These are phyloP conservation scores for Paracoccidioides brasiliensis DNA, from an alignment of 2,329 filamentous ascomycete species.

Conservation along the genomic window DNA sequence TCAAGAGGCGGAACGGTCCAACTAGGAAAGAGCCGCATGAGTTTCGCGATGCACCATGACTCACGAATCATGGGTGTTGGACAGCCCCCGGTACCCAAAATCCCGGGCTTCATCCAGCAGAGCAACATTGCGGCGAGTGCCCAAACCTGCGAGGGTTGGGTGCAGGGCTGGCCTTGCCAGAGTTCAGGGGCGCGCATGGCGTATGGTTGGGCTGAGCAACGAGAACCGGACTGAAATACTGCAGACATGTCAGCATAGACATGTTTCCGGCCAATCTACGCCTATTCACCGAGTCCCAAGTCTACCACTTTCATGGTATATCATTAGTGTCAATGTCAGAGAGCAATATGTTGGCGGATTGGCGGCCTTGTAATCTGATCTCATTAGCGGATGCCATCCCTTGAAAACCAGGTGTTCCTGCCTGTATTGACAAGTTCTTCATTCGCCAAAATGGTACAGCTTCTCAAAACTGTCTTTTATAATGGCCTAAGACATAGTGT, in stretches of 20 bases:
- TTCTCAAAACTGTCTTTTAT: constrained; percentile 4
- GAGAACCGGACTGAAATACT: constrained; percentile 3
- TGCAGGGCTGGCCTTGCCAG: constrained; percentile 5
- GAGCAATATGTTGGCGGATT: constrained; percentile 7
- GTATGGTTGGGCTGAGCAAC: constrained; percentile 5
- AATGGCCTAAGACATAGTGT: constrained; percentile 2
- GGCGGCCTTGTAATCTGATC: constrained; percentile 6
- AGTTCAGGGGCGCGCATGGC: constrained; percentile 8
- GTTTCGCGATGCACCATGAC: constrained; percentile 11
- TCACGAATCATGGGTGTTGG: constrained; percentile 8
- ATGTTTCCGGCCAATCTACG: constrained; percentile 1
- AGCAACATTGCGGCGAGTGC: constrained; percentile 8
- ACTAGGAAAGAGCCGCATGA: constrained; percentile 11
- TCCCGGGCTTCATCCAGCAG: constrained; percentile 6
- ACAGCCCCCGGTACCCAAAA: constrained; percentile 9
- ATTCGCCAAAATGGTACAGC: constrained; percentile 5
- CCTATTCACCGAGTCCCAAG: constrained; percentile 6
- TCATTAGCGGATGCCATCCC: constrained; percentile 6
- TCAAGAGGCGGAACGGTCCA: constrained; percentile 11
- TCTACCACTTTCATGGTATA: constrained; percentile 8
- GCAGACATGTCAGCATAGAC: constrained; percentile 2
- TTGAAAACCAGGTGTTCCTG: constrained; percentile 4
- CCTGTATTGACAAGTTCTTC: constrained; percentile 7
- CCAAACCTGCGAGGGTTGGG: constrained; percentile 5
- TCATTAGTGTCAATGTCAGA: constrained; percentile 4